phyloP scores from a whole-genome alignment of 129 eudicot genomes.

The Tanacetum coccineum region DNA sequence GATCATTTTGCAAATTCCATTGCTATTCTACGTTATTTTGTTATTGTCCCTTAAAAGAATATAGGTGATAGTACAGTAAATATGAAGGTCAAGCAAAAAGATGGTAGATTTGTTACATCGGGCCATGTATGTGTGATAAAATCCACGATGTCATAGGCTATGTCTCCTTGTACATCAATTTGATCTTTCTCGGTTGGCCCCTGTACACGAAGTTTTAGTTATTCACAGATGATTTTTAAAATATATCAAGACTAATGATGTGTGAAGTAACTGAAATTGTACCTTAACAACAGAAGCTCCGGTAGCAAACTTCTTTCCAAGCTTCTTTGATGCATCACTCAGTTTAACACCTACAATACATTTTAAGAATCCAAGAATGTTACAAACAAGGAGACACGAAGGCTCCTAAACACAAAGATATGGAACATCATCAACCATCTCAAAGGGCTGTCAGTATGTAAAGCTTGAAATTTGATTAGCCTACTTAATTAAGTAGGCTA shows the following conservation, averaged over 20 bases:
- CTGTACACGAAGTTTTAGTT: slow-evolving; percentile 36
- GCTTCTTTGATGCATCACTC: slow-evolving; percentile 96
- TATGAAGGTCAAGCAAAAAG: neutral
- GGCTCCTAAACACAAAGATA: no score
- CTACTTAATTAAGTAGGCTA: no score
- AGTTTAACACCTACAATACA: slow-evolving; percentile 65
- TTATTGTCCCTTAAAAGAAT: neutral
- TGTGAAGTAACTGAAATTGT: neutral
- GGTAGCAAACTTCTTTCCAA: slow-evolving; percentile 98
- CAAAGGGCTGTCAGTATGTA: no score
- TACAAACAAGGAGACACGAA: neutral
- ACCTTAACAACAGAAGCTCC: slow-evolving; percentile 99
- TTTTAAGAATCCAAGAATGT: neutral
- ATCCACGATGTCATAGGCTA: slow-evolving; percentile 85
- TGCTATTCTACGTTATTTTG: neutral
- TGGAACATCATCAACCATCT: no score
- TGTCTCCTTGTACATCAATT: slow-evolving; percentile 99
- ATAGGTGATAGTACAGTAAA: neutral
- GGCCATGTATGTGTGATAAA: slow-evolving; percentile 95
- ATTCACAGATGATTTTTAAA: neutral
- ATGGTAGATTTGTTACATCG: slow-evolving; percentile 44
- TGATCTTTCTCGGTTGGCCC: no score
- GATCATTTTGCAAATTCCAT: neutral
- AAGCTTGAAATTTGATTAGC: no score
- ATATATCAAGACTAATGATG: neutral